Evolutionary conservation across 139 green algal genomes (phyloP), one percentile per base, ranked within the genome.

Genomic region (Chloropicon primus): DNA sequence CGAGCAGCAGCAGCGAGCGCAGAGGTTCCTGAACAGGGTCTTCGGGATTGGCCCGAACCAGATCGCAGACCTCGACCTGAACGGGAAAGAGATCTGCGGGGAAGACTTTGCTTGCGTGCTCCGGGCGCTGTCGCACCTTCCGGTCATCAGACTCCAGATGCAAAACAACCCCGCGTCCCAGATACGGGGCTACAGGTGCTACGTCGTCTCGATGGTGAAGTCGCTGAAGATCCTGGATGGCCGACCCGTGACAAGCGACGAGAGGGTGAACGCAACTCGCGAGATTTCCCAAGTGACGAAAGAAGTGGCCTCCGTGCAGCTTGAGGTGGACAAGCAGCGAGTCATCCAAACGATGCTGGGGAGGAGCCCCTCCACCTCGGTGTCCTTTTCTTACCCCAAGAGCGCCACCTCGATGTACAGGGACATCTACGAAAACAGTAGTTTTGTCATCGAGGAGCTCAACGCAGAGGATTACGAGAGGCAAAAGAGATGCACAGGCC

Each of bases 1-100:
- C 26, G 25, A 28, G 5, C 72, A 75, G 72, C 72, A 75, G 25
- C 26, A 28, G 72, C 10, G 72, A 17, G 72, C 26, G 24, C 25
- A 27, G 25, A 5, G 72, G 72, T 75, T 75, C 72, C 72, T 75
- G 72, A 75, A 17, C 72, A 5, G 72, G 72, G 25, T 75, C 72
- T 75, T 75, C 26, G 25, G 25, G 5, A 17, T 75, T 5, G 72
- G 72, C 5, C 72, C 72, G 25, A 75, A 75, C 72, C 25, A 75
- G 25, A 27, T 75, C 25, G 72, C 72, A 10, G 24, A 27, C 72
- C 25, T 75, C 5, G 72, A 75, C 26, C 72, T 75, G 72, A 28
- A 75, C 26, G 25, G 25, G 10, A 75, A 28, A 17, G 72, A 75
- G 25, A 75, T 75, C 26, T 27, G 25, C 17, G 72, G 72, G 5